Evolutionary conservation across 2,329 filamentous ascomycete genomes (phyloP).

Genomic region (Aspergillus pseudoterreus): DNA sequence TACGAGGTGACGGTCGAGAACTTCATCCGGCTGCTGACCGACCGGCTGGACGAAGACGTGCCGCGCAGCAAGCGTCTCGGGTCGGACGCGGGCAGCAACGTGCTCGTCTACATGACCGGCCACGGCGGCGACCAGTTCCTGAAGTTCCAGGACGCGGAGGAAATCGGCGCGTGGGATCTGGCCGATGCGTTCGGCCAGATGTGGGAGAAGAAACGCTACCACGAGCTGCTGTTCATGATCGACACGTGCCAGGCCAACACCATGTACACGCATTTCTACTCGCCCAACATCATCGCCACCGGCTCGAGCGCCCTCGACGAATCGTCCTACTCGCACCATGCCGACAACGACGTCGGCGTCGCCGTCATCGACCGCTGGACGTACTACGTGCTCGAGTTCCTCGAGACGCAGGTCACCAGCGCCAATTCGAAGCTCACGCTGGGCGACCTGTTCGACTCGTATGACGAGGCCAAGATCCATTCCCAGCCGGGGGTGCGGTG

Average conservation of each 20-base stretch:
- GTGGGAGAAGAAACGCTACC: conserved; percentile 99
- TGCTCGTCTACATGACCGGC: conserved; percentile 98
- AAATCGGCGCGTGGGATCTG: conserved; percentile 93
- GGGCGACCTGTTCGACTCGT: conserved; percentile 93
- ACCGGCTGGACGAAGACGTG: conserved; percentile 90
- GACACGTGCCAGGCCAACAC: conserved; percentile 99
- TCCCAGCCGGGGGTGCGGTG: conserved; percentile 87
- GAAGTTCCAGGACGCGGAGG: conserved; percentile 97
- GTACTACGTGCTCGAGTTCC: conserved; percentile 96
- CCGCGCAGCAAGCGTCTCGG: conserved; percentile 89
- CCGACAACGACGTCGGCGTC: conserved; percentile 95
- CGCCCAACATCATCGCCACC: conserved; percentile 95
- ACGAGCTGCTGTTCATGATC: conserved; percentile 99
- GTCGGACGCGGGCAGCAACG: conserved; percentile 94
- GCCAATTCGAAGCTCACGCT: conserved; percentile 83
- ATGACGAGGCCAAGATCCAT: conserved; percentile 92
- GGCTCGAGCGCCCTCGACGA: conserved; percentile 95
- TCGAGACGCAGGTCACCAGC: conserved; percentile 84
- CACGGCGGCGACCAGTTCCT: conserved; percentile 97
- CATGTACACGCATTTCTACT: conserved; percentile 98
- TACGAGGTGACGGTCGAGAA: conserved; percentile 99
- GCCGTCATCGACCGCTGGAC: conserved; percentile 98
- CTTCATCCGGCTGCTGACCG: conserved; percentile 92
- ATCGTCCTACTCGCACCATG: conserved; percentile 95
- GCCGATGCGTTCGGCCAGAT: conserved; percentile 98